These are phyloP conservation scores for Nemania sp. DNA, from an alignment of 2,329 filamentous ascomycete genomes.

Conservation along the genomic window DNA sequence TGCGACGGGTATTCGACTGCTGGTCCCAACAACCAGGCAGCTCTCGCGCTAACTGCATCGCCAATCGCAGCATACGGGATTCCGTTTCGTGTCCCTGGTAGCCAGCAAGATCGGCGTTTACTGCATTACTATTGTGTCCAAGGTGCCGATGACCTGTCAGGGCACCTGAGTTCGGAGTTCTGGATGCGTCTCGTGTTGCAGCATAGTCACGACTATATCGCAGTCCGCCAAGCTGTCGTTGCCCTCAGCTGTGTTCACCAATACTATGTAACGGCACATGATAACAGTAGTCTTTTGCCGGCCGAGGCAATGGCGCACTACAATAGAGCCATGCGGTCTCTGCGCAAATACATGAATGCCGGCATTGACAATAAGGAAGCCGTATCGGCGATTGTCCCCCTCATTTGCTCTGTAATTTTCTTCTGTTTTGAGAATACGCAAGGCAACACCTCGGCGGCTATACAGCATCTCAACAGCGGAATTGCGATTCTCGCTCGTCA, in stretches of 20 bases:
- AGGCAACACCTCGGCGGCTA: constrained; percentile 15
- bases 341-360: constrained; percentile 23
- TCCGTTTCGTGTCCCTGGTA: constrained; percentile 28
- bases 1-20: constrained; percentile 15
- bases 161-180: constrained; percentile 21
- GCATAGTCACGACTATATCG: constrained; percentile 14
- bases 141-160: constrained; percentile 17
- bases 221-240: constrained; percentile 24
- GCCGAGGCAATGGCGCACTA: constrained; percentile 16
- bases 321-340: constrained; percentile 26
- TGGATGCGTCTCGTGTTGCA: constrained; percentile 29
- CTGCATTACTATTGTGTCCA: constrained; percentile 28
- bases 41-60: not conserved
- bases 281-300: not conserved
- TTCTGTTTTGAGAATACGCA: constrained; percentile 27
- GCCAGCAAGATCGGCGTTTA: constrained; percentile 27
- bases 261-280: not conserved
- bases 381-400: constrained; percentile 9
- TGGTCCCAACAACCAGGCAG: not conserved
- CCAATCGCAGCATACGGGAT: constrained; percentile 21
- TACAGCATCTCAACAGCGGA: constrained; percentile 22
- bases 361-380: constrained; percentile 11
- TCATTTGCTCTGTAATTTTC: constrained; percentile 24
- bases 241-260: constrained; percentile 26
- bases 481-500: constrained; percentile 14